A percentile compares a stretch with the other conserved stretches of the same genome.
phyloP scores from a whole-genome alignment of 2,329 filamentous ascomycete genomes.

The Cercospora sp. region DNA sequence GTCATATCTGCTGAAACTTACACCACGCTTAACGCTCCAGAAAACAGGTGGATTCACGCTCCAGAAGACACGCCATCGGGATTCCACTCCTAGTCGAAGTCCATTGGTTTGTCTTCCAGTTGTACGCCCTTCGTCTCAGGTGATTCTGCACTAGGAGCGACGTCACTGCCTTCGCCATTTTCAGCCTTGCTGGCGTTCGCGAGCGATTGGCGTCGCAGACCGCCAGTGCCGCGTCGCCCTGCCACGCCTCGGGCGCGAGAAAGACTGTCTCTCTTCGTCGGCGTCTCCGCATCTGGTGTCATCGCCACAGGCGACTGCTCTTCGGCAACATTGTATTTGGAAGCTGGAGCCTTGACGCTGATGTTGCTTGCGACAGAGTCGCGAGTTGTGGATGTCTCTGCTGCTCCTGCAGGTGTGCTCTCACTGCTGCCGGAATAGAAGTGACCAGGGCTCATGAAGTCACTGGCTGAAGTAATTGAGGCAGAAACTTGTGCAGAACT shows the following conservation, averaged over 20 bases:
- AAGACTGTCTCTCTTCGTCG: slow-evolving; percentile 28
- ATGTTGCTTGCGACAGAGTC: slow-evolving; percentile 16
- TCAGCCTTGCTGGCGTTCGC: slow-evolving; percentile 32
- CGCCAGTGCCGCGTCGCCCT: slow-evolving; percentile 46
- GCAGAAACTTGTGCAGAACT: slow-evolving; percentile 31
- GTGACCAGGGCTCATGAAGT: slow-evolving; percentile 31
- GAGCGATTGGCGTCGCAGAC: slow-evolving; percentile 39
- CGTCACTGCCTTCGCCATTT: slow-evolving; percentile 24
- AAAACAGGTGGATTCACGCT: neutral
- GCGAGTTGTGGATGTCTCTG: slow-evolving; percentile 12
- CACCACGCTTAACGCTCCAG: slow-evolving; percentile 1
- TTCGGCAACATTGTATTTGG: slow-evolving; percentile 22
- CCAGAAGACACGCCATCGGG: slow-evolving; percentile 12
- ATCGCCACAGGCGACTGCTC: slow-evolving; percentile 23
- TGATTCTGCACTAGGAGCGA: slow-evolving; percentile 22
- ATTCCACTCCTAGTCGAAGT: slow-evolving; percentile 56
- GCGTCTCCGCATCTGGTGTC: slow-evolving; percentile 22
- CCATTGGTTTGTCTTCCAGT: slow-evolving; percentile 75
- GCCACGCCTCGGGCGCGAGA: slow-evolving; percentile 17
- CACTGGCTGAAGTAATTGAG: slow-evolving; percentile 32
- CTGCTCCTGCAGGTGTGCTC: slow-evolving; percentile 21
- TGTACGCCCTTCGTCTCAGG: slow-evolving; percentile 57
- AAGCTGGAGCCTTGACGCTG: slow-evolving; percentile 18
- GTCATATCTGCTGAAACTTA: neutral
- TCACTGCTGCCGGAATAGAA: slow-evolving; percentile 33